Base-by-base conservation (phyloP, 202 grass and related monocot species). In the Zoysia matrella region DNA sequence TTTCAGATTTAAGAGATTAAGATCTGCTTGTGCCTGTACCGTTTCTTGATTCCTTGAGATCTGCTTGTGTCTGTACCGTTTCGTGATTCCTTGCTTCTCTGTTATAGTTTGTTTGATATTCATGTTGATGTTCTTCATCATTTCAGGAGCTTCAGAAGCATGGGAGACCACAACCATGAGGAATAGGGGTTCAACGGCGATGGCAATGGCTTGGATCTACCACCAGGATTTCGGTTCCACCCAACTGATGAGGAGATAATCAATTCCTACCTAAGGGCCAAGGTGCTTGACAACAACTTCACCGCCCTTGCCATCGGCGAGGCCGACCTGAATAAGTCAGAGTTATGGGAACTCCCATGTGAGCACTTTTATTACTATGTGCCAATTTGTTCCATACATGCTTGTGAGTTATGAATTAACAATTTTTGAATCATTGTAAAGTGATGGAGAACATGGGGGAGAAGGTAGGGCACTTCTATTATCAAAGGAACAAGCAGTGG, bases 381-480 rank as follows among this genome's bases (percentile, higher is more conserved):
- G 0, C 36, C 61, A 40, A 73, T 72, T 30, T 47, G 8, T 58
- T 42, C 53, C 30, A 36, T 36, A 36, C 30, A 11, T 39, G 14
- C 15, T 41, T 15, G 5, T 64, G 71, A 15, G 65, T 50, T 42
- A 84, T 81, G 14, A 84, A 84, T 39, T 64, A 65, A 65, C 3
- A 74, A 76, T 47, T 80, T 83, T 78, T 82, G 73, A 61, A 82
- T 85, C 75, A 87, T 74, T 74, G 66, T 67, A n/a, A 1, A 96
- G 90, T n/a, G 22, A 91, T 93, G 86, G 88, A 90, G 2, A 98
- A 95, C 85, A 88, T 88, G 82, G 90, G 92, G 8, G 88, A 88
- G 61, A 91, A 93, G 7, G 95, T 91, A 51, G 87, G 90, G 88
- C 95, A 92, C 76, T 98, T 95, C 76, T 98, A 82, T 53, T 93